phyloP scores from a whole-genome alignment of 163 green algal species.

The Trebouxiophyceae sp. region DNA sequence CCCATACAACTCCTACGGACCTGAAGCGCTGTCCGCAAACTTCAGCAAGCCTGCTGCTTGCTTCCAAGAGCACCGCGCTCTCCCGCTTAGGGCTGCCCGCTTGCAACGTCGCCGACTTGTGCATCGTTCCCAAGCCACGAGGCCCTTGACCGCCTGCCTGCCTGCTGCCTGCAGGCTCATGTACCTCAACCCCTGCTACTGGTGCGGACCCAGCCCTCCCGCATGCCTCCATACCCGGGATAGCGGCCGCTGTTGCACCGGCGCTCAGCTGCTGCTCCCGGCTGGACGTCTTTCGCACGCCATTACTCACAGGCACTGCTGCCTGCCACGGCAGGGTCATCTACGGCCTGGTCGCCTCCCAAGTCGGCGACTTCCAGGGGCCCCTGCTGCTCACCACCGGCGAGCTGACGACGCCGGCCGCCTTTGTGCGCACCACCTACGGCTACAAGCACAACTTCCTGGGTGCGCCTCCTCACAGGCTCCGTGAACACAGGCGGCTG shows the following conservation, averaged over 20 bases:
- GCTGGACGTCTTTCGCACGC: not conserved
- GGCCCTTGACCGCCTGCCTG: too few relatives aligned
- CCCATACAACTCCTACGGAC: too few relatives aligned
- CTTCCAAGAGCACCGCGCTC: too few relatives aligned
- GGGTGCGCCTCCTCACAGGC: not conserved
- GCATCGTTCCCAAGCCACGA: too few relatives aligned
- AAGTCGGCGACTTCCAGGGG: conserved; percentile 23
- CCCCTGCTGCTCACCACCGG: not conserved
- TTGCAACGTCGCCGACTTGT: too few relatives aligned
- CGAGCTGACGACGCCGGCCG: not conserved
- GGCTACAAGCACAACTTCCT: conserved; percentile 29
- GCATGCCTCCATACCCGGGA: not conserved
- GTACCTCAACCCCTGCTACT: conserved; percentile 1
- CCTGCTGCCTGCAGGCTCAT: not conserved
- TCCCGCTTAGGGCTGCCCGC: too few relatives aligned
- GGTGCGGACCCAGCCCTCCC: not conserved
- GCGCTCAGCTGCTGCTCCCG: not conserved
- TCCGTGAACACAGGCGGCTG: not conserved
- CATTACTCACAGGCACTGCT: too few relatives aligned
- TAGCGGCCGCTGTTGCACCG: not conserved
- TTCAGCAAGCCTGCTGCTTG: too few relatives aligned
- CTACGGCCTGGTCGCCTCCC: conserved; percentile 33
- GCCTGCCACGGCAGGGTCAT: too few relatives aligned
- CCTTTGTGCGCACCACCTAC: conserved; percentile 22
- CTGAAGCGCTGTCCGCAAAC: too few relatives aligned